phyloP scores from a whole-genome alignment of 2,329 filamentous ascomycete species.

The Talaromyces sp. region DNA sequence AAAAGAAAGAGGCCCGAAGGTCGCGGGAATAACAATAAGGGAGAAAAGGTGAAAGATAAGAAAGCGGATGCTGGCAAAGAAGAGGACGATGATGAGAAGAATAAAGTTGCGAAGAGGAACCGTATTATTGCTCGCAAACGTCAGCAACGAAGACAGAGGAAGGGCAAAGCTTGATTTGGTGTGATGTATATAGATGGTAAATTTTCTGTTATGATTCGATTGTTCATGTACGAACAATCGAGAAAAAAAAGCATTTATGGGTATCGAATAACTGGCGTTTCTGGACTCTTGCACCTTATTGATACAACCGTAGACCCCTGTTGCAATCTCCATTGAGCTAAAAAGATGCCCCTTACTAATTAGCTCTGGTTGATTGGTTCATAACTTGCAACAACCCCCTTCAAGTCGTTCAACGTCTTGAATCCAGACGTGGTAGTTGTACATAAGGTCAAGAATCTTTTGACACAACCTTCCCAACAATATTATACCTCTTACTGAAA shows the following conservation, averaged over 20 bases:
- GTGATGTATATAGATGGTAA: constrained; percentile 21
- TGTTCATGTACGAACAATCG: neutral
- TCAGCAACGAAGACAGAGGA: constrained; percentile 63
- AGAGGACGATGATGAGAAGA: constrained; percentile 22
- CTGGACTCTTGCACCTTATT: neutral
- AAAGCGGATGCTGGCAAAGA: constrained; percentile 25
- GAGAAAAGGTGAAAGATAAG: constrained; percentile 13
- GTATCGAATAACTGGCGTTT: neutral
- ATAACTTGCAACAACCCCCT: too few relatives aligned
- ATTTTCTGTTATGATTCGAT: neutral
- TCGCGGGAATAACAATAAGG: constrained; percentile 10
- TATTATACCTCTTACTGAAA: constrained; percentile 94
- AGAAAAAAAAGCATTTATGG: neutral
- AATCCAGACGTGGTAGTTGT: too few relatives aligned
- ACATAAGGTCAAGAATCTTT: constrained; percentile 22
- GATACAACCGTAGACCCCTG: too few relatives aligned
- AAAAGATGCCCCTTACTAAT: too few relatives aligned
- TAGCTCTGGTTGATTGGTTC: too few relatives aligned
- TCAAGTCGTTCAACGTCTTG: too few relatives aligned
- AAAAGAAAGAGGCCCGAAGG: constrained; percentile 29
- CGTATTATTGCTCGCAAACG: constrained; percentile 83
- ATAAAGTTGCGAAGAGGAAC: constrained; percentile 59
- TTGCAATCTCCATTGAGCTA: too few relatives aligned
- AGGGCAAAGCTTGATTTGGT: constrained; percentile 39
- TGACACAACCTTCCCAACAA: constrained; percentile 49